A percentile compares a stretch with the other conserved stretches of the same genome.
Evolutionary conservation across 768 basidiomycete genomes (phyloP).

Genomic region (Galerina marginata): DNA sequence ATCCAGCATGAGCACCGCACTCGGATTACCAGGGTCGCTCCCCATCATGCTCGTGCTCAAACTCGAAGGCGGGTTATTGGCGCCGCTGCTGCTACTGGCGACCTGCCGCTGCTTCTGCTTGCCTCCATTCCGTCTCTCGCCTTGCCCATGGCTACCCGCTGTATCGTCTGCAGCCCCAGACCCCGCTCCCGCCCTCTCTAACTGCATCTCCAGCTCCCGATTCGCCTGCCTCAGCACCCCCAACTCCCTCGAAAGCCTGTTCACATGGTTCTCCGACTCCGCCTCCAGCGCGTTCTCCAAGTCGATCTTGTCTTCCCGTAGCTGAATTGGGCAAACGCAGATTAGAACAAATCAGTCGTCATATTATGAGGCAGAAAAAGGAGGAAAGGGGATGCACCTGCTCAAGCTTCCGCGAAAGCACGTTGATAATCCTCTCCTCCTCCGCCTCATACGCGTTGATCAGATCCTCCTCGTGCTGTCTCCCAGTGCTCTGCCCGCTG

Average conservation of each 20-base stretch:
- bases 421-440: conserved; percentile 87
- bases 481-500: conserved; percentile 2
- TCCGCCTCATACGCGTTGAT: conserved; percentile 92
- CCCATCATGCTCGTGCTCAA: conserved; percentile 9
- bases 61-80: background rate
- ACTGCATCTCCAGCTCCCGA: conserved; percentile 45
- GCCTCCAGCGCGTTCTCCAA: conserved; percentile 84
- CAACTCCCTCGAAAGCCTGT: conserved; percentile 73
- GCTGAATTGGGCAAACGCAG: conserved; percentile 40
- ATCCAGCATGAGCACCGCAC: conserved; percentile 68
- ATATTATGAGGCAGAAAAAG: background rate
- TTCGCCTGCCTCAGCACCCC: conserved; percentile 66
- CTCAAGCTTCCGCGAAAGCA: conserved; percentile 83
- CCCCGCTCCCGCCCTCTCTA: conserved; percentile 10
- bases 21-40: conserved; percentile 39
- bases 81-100: background rate
- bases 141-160: background rate
- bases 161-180: background rate
- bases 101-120: too few species aligned
- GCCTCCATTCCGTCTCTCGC: background rate
- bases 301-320: conserved; percentile 84
- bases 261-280: conserved; percentile 86
- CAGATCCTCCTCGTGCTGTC: conserved; percentile 60
- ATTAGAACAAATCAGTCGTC: background rate
- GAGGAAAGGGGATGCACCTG: too few species aligned